Percentiles rank a stretch among this genome's conserved stretches.
Evolutionary conservation across 2,329 filamentous ascomycete genomes (phyloP).

Genomic region (Chrysoporthe deuterocubensis): DNA sequence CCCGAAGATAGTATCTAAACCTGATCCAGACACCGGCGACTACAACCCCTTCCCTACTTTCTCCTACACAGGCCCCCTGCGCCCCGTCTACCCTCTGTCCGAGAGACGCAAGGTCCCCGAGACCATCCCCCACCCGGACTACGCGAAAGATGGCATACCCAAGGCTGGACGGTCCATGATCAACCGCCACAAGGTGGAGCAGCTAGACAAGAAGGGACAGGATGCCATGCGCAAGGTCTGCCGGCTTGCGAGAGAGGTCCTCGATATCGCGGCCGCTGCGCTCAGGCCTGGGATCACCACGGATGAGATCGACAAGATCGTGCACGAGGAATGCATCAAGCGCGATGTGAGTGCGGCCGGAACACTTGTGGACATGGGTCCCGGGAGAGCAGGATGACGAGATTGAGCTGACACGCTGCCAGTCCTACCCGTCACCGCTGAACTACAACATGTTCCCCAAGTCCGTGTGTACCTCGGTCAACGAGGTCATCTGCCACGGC

Average conservation of each 20-base stretch:
- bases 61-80: slow-evolving; percentile 76
- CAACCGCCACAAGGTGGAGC: slow-evolving; percentile 79
- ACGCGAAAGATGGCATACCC: slow-evolving; percentile 81
- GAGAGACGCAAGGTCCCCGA: slow-evolving; percentile 73
- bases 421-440: slow-evolving; percentile 93
- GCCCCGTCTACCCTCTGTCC: slow-evolving; percentile 87
- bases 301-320: slow-evolving; percentile 75
- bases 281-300: slow-evolving; percentile 73
- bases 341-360: slow-evolving; percentile 61
- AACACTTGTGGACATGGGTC: background rate
- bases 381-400: background rate
- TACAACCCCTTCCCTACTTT: slow-evolving; percentile 94
- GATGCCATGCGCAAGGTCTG: slow-evolving; percentile 78
- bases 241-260: slow-evolving; percentile 69
- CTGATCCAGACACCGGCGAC: slow-evolving; percentile 84
- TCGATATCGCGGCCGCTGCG: slow-evolving; percentile 73
- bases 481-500: slow-evolving; percentile 98
- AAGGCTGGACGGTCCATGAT: slow-evolving; percentile 63
- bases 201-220: slow-evolving; percentile 70
- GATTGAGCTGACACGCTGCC: slow-evolving; percentile 14
- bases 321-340: slow-evolving; percentile 76
- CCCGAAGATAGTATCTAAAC: slow-evolving; percentile 86
- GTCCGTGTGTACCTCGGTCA: slow-evolving; percentile 93
- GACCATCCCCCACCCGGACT: slow-evolving; percentile 83
- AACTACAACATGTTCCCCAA: slow-evolving; percentile 98